Evolutionary conservation across 2,329 filamentous ascomycete genomes (phyloP).

Genomic region (Simplicillium aogashimaense): DNA sequence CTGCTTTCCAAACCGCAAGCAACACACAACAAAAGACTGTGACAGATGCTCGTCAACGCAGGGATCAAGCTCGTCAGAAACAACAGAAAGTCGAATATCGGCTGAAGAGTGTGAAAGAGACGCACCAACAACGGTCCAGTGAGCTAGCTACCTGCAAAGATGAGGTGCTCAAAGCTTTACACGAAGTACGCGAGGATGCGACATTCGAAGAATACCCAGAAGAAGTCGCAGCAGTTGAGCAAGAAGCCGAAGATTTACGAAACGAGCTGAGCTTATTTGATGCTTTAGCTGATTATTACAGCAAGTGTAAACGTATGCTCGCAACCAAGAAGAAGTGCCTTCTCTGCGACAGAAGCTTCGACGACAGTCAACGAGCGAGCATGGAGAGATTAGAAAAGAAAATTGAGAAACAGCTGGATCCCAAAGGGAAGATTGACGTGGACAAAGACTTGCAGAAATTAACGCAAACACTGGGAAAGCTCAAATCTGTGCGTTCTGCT

Average conservation of each 20-base stretch:
- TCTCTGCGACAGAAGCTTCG: conserved; percentile 64
- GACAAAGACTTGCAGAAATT: conserved; percentile 48
- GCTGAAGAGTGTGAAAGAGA: conserved; percentile 55
- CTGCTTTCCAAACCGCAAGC: conserved; percentile 55
- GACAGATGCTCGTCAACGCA: conserved; percentile 55
- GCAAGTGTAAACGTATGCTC: conserved; percentile 54
- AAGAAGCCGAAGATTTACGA: conserved; percentile 50
- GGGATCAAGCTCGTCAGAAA: conserved; percentile 62
- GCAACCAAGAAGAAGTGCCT: conserved; percentile 63
- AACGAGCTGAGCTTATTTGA: conserved; percentile 61
- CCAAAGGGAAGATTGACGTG: conserved; percentile 50
- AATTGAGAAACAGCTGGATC: conserved; percentile 53
- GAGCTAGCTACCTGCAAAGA: conserved; percentile 54
- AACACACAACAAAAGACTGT: conserved; percentile 47
- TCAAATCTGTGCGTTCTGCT: conserved; percentile 53
- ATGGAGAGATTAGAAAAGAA: conserved; percentile 54
- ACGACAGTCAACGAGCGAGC: conserved; percentile 45
- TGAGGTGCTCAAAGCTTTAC: conserved; percentile 40
- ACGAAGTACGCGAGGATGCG: conserved; percentile 29
- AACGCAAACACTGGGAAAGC: conserved; percentile 41
- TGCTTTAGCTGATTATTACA: conserved; percentile 62
- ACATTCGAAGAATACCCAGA: conserved; percentile 44
- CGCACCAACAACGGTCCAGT: conserved; percentile 50
- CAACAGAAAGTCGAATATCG: conserved; percentile 69
- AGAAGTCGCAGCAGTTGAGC: conserved; percentile 38